A percentile compares a stretch with the other conserved stretches of the same genome.
phyloP scores from a whole-genome alignment of 2,329 filamentous ascomycete genomes.

The Pseudopyrenochaeta lycopersici region DNA sequence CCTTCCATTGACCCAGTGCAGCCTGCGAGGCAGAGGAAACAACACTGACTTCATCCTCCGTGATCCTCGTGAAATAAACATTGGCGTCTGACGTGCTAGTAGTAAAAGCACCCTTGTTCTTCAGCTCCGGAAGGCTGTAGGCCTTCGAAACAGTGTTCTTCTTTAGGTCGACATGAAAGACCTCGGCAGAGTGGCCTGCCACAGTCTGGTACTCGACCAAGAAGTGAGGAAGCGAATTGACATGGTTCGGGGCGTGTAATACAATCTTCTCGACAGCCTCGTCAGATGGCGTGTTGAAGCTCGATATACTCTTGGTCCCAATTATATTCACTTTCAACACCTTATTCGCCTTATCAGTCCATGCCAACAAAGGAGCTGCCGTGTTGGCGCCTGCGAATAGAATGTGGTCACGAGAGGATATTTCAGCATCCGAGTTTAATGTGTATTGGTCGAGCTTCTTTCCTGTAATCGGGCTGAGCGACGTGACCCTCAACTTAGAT shows the following conservation, averaged over 20 bases:
- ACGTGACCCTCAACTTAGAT: conserved; percentile 78
- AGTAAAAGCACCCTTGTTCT: conserved; percentile 78
- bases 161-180: conserved; percentile 83
- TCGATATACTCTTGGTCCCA: conserved; percentile 55
- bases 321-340: conserved; percentile 77
- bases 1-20: conserved; percentile 77
- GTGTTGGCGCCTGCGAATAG: conserved; percentile 80
- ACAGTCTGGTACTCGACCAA: conserved; percentile 80
- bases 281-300: conserved; percentile 54
- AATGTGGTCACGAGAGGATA: conserved; percentile 70
- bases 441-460: conserved; percentile 75
- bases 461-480: conserved; percentile 77
- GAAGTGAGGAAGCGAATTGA: conserved; percentile 81
- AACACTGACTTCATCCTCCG: conserved; percentile 75
- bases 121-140: conserved; percentile 78
- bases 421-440: conserved; percentile 77
- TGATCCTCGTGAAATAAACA: conserved; percentile 88
- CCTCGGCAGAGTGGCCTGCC: conserved; percentile 78
- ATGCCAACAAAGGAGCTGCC: conserved; percentile 76
- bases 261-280: conserved; percentile 60
- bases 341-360: conserved; percentile 71
- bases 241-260: conserved; percentile 77
- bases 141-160: conserved; percentile 75
- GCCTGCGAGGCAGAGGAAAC: conserved; percentile 79
- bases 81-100: conserved; percentile 80